phyloP scores from a whole-genome alignment of 1,284 basidiomycete species.

The Fomes fomentarius region DNA sequence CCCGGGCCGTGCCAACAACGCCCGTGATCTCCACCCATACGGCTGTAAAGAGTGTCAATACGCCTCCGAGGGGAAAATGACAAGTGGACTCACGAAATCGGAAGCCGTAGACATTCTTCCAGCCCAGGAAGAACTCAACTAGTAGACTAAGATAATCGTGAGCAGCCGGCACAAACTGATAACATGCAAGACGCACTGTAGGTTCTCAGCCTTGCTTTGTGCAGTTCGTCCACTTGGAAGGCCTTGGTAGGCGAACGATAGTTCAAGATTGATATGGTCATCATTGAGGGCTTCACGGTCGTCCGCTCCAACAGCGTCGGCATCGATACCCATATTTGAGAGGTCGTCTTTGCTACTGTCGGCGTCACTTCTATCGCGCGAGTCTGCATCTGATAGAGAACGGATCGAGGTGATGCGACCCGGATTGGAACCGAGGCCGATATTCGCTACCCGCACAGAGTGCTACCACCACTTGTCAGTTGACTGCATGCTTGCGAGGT shows the following conservation, averaged over 20 bases:
- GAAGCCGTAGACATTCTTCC: conserved; percentile 51
- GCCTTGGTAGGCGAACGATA: conserved; percentile 77
- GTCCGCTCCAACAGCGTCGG: conserved; percentile 23
- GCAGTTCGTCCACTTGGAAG: conserved; percentile 48
- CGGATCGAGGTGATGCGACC: conserved; percentile 41
- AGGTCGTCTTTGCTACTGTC: conserved; percentile 9
- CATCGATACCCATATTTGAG: conserved; percentile 23
- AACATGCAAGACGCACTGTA: conserved; percentile 44
- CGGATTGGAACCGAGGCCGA: conserved; percentile 39
- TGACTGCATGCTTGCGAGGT: neutral
- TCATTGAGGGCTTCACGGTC: conserved; percentile 31
- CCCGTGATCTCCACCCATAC: conserved; percentile 83
- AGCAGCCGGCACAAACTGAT: neutral
- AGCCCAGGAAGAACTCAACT: conserved; percentile 72
- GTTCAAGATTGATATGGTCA: conserved; percentile 65
- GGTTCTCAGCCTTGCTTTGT: conserved; percentile 55
- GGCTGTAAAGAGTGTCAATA: conserved; percentile 32
- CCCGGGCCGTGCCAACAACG: conserved; percentile 72
- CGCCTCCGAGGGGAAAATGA: neutral
- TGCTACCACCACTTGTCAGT: conserved; percentile 25
- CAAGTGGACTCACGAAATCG: conserved; percentile 41
- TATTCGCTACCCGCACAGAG: conserved; percentile 39
- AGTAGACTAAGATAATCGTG: no score
- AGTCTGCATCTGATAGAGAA: conserved; percentile 35
- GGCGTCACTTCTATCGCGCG: conserved; percentile 8